phyloP scores from a whole-genome alignment of 2,329 filamentous ascomycete species.

The Lecanicillium sp. region DNA sequence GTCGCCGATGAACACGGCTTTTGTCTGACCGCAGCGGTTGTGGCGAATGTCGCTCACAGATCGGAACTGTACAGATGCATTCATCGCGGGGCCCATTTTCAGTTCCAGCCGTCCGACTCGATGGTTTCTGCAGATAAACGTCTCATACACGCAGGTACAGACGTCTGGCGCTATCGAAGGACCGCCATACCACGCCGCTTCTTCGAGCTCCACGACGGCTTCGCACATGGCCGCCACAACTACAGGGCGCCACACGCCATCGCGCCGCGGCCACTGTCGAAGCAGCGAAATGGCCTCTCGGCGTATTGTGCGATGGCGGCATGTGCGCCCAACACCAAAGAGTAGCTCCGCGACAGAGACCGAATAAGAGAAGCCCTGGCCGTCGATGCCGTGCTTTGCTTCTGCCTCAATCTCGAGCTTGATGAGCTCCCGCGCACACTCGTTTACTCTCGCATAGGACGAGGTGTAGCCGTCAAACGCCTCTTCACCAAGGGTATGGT shows the following conservation, averaged over 20 bases:
- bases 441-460: background rate
- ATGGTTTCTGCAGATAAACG: slow-evolving; percentile 9
- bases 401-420: slow-evolving; percentile 2
- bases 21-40: background rate
- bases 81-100: background rate
- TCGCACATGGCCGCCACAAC: slow-evolving; percentile 9
- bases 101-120: slow-evolving; percentile 5
- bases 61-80: slow-evolving; percentile 5
- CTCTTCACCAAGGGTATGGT: background rate
- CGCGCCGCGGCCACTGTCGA: slow-evolving; percentile 8
- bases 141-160: slow-evolving; percentile 1
- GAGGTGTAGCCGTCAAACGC: slow-evolving; percentile 1
- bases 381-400: slow-evolving; percentile 7
- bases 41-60: slow-evolving; percentile 9
- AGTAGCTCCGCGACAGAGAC: slow-evolving; percentile 6
- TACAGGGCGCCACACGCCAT: slow-evolving; percentile 2
- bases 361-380: slow-evolving; percentile 7
- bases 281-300: slow-evolving; percentile 4
- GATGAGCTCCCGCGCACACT: background rate
- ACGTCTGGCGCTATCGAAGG: slow-evolving; percentile 2
- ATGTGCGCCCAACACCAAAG: slow-evolving; percentile 5
- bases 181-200: background rate
- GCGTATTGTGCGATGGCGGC: slow-evolving; percentile 2
- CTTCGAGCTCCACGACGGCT: slow-evolving; percentile 6
- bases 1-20: background rate